Base-by-base conservation (phyloP, 805 yeast species). In the Komagataella kurtzmanii region DNA sequence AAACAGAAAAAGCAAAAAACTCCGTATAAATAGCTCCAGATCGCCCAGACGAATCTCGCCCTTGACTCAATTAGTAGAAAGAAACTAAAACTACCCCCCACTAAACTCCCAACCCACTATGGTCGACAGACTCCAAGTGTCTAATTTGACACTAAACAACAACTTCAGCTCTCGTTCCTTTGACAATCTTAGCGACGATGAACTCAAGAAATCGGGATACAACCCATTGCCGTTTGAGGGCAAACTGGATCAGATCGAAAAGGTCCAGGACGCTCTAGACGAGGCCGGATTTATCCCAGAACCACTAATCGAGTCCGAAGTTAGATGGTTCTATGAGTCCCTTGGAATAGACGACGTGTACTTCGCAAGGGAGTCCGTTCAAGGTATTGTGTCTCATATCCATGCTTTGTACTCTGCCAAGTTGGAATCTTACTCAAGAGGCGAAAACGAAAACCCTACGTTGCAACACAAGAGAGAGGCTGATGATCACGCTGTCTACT, bases 291-390 rank as follows among this genome's bases (percentile, higher is more conserved):
- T 91, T 62, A 86, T 91, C 54, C 99, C 98, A 7, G 95, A 86
- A 59, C 69, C 78, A 52, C 73, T 88, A 59, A 86, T 91, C 57
- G 97, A 89, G 67, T 73, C 77, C 52, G 98, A 91, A 68, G 83
- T 91, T 6, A 77, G 74, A 54, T 89, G 97, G 95, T 90, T 91
- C 65, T 93, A 93, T 71, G 80, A 85, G 53, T 69, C 78, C 45
- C 74, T 91, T 57, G 97, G 97, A 24, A 88, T 91, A 54, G 97
- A 90, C 63, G 97, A 89, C 62, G 83, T 88, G 30, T 91, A 86
- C 67, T 90, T 91, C 64, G 93, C 93, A 46, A 80, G 85, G 56
- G 97, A 91, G 63, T 72, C 86, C 4, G 85, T 90, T 12, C 80
- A 76, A 51, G 86, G 83, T 54, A 85, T 91, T 57, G 90, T 87